Base-by-base conservation (phyloP, 1,139 yeast genomes). In the Magnusiomyces magnusii region DNA sequence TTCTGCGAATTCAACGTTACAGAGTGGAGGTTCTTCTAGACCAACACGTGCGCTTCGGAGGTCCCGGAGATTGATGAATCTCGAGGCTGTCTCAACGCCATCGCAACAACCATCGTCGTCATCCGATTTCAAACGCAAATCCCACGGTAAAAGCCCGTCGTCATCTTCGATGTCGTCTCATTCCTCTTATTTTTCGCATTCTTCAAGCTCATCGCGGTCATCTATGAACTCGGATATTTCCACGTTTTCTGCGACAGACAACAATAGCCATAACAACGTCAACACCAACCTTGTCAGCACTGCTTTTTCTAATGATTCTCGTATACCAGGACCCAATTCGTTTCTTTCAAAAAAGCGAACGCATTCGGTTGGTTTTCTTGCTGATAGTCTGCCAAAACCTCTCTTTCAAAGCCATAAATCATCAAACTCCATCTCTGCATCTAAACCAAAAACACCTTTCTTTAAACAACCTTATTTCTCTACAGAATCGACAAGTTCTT, bases 1-100 rank as follows among this genome's bases (percentile, higher is more conserved):
- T n/a, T n/a, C n/a, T n/a, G n/a, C n/a, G n/a, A n/a, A n/a, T n/a
- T n/a, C n/a, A n/a, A n/a, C n/a, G n/a, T n/a, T n/a, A n/a, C n/a
- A n/a, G n/a, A n/a, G n/a, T n/a, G n/a, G n/a, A n/a, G n/a, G 27
- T 19, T 42, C 56, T 2, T 36, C 39, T 25, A 57, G 47, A 44
- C 24, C 54, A 21, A 53, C 57, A n/a, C 51, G 61, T 49, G 66
- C 75, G 41, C 63, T 75, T 42, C 69, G 75, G 24, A 68, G 79
- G 44, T 75, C 78, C 1, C 69, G 73, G 27, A 76, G 78, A 2
- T 67, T 75, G 49, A 62, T 75, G 44, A 75, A 76, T 60, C 70
- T 75, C 44, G 78, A 74, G 62, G 71, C 70, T 57, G 75, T 76
- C 3, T 67, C 71, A n/a, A 39, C 60, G 31, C 41, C 51, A 23